Base-by-base conservation (phyloP, 2,329 filamentous ascomycete genomes). In the Sporothrix variecibatus region DNA sequence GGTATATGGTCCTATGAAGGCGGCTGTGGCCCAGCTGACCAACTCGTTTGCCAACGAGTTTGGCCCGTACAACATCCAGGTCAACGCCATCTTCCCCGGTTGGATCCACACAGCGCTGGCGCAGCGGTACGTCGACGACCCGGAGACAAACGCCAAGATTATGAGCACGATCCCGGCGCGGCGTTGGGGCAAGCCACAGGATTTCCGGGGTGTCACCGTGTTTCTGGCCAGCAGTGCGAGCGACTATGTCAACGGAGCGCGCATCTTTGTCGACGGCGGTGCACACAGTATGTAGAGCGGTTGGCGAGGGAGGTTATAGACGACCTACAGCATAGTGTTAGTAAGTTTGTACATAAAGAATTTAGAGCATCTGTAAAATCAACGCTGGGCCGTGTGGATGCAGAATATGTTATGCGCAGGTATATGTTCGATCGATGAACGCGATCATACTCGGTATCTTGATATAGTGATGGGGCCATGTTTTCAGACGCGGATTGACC, bases 171-270 rank as follows among this genome's bases (percentile, higher is more conserved):
- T 73, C 31, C 81, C 86, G 78, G 84, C 0, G 84, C 79, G 23
- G 88, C 91, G 0, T 89, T 92, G 73, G 91, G 93, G 69, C 34
- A 58, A 60, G 53, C 69, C 69, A 7, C 56, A 60, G 3, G 69
- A 71, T 79, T 92, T 93, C 79, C 91, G 91, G 82, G 91, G 90
- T 0, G 86, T 85, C 0, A 86, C 89, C 6, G 87, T 92, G 38
- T 92, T 85, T 79, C 80, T 93, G 79, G 90, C 89, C 3, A 88
- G 56, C 56, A 62, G 56, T 17, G 56, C 56, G 56, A 62, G 56
- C 28, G 56, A 62, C 56, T 62, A 62, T 38, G 58, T 62, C 31
- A 62, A 40, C n/a, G 31, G 58, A 5, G 58, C 58, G 58, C 31
- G 58, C 31, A 62, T 62, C 56, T 62, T 62, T 62, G 56, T 62